Conservation (phyloP, 2,329 filamentous ascomycete genomes). For the Ophiobolus disseminans region DNA sequence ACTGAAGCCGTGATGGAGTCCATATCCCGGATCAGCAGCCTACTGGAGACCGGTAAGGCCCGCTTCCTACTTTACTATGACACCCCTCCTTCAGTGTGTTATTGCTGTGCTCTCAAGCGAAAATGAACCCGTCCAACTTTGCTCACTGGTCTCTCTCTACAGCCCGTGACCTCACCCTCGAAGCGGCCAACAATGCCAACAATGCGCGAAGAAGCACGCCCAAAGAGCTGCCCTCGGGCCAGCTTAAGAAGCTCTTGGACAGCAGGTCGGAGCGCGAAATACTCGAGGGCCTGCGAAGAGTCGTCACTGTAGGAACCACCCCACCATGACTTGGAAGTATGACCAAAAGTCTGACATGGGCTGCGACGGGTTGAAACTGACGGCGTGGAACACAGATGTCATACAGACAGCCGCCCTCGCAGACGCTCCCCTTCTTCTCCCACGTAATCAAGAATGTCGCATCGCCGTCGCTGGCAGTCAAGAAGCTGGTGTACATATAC, state of each 20-base stretch:
- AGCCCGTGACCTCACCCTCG: slow-evolving; percentile 97
- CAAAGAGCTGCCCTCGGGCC: slow-evolving; percentile 74
- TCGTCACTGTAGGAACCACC: slow-evolving; percentile 74
- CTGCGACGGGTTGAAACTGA: slow-evolving; percentile 25
- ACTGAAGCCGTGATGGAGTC: slow-evolving; percentile 77
- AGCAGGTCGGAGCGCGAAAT: slow-evolving; percentile 93
- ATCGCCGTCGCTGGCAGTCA: slow-evolving; percentile 90
- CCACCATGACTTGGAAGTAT: slow-evolving; percentile 12
- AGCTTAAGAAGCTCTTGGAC: slow-evolving; percentile 94
- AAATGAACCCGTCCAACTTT: slow-evolving; percentile 46
- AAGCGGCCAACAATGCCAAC: slow-evolving; percentile 90
- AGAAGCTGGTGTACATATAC: slow-evolving; percentile 98
- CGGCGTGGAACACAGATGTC: slow-evolving; percentile 74
- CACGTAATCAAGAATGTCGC: slow-evolving; percentile 97
- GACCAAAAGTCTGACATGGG: slow-evolving; percentile 2
- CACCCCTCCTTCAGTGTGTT: background rate
- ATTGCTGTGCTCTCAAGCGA: slow-evolving; percentile 18
- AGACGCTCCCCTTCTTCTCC: slow-evolving; percentile 91
- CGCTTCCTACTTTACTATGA: slow-evolving; percentile 13
- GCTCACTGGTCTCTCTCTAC: slow-evolving; percentile 51
- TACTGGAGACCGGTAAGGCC: slow-evolving; percentile 86
- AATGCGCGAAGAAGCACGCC: slow-evolving; percentile 61
- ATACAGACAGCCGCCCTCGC: slow-evolving; percentile 76
- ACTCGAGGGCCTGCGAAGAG: slow-evolving; percentile 85
- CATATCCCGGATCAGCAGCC: slow-evolving; percentile 88